Evolutionary conservation across 768 basidiomycete genomes (phyloP), one percentile per base, ranked within the genome.

Genomic region (Collybia sordida): DNA sequence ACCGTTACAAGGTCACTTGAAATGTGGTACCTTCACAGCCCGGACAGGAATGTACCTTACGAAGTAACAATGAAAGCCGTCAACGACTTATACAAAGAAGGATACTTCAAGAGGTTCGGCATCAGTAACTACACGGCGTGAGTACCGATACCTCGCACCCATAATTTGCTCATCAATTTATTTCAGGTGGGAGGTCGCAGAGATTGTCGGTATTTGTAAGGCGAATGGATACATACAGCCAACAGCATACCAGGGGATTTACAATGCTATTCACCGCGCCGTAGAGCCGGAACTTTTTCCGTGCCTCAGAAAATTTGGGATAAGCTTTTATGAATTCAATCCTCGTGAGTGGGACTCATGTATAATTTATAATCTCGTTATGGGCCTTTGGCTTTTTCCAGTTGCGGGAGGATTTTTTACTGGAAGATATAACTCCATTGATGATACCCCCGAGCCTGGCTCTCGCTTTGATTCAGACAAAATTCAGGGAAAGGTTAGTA

Each of bases 381-480:
- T 39, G 42, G 38, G 21, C 17, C 38, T 23, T 25, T 28, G 1
- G 23, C 11, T 7, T 24, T 72, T 58, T 63, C 63, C 49, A 82
- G 79, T 85, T 48, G 81, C 73, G 2, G 82, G 81, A 6, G 82
- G 82, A 0, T 75, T 83, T 51, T 79, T 84, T 52, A 81, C 82
- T 0, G 81, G 81, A 0, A 77, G 81, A 50, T 71, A 83, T 45
- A 56, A 55, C 7, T 72, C 71, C 0, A 45, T 66, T 6, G 66
- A 75, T 5, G 74, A 72, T 50, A 31, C 63, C 6, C 66, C 70
- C 23, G 80, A 82, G 51, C 51, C 69, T 18, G 82, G 83, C 15
- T 79, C 79, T 9, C 73, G 83, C n/a, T 85, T 85, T 56, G 81
- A 84, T 51, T 68, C 75, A 0, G 60, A 63, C 14, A 70, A 63